Evolutionary conservation across 2,329 filamentous ascomycete genomes (phyloP).

Genomic region (Sporothrix globosa): DNA sequence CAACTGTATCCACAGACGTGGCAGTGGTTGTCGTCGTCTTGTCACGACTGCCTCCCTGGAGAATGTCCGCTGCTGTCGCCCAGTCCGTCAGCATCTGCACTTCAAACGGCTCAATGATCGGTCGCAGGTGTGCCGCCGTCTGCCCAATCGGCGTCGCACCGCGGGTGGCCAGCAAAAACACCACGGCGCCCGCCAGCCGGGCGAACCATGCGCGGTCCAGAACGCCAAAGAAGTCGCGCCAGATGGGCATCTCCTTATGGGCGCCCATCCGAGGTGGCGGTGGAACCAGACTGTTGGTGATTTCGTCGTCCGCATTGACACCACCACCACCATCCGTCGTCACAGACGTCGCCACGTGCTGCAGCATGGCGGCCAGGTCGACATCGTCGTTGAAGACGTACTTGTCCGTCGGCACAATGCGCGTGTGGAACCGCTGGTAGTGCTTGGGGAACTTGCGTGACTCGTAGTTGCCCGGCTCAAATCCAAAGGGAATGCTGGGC

Average conservation of each 20-base stretch:
- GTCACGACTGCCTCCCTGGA: slow-evolving; percentile 44
- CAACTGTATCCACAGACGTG: background rate
- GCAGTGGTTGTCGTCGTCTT: slow-evolving; percentile 29
- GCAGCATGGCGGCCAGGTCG: slow-evolving; percentile 17
- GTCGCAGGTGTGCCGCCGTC: slow-evolving; percentile 59
- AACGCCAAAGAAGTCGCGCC: slow-evolving; percentile 70
- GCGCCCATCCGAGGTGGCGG: slow-evolving; percentile 49
- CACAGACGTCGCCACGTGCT: background rate
- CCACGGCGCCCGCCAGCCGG: slow-evolving; percentile 63
- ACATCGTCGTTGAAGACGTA: slow-evolving; percentile 55
- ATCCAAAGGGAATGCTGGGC: slow-evolving; percentile 68
- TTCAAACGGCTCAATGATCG: slow-evolving; percentile 66
- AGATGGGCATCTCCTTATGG: slow-evolving; percentile 64
- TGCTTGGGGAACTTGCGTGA: slow-evolving; percentile 68
- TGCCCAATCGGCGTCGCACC: slow-evolving; percentile 59
- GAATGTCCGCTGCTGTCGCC: slow-evolving; percentile 58
- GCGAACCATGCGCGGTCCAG: slow-evolving; percentile 65
- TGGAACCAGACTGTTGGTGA: slow-evolving; percentile 14
- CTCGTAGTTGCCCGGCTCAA: slow-evolving; percentile 71
- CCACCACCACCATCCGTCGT: background rate
- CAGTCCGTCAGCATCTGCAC: slow-evolving; percentile 61
- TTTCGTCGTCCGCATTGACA: slow-evolving; percentile 33
- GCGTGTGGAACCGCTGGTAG: slow-evolving; percentile 66
- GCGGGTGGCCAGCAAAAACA: slow-evolving; percentile 65
- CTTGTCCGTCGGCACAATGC: slow-evolving; percentile 58